Conservation (phyloP, 352 stramenopile genomes). For the Phytophthora agathidicida region DNA sequence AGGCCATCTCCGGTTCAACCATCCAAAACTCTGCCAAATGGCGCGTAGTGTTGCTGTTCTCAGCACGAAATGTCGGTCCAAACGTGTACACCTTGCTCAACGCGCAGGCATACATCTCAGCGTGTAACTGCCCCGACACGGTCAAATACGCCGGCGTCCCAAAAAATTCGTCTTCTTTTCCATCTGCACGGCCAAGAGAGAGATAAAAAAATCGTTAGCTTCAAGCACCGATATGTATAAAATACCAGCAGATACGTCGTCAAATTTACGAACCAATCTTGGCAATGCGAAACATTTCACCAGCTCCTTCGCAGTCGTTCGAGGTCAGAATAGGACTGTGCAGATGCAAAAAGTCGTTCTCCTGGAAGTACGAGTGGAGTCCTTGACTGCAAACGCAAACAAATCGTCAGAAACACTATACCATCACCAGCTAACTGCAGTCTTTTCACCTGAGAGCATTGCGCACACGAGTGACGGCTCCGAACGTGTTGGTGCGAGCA, state of each 20-base stretch:
- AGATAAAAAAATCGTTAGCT: constrained; percentile 10
- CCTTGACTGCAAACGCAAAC: constrained; percentile 46
- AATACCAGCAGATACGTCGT: background rate
- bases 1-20: constrained; percentile 96
- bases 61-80: constrained; percentile 98
- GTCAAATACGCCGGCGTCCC: constrained; percentile 91
- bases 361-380: constrained; percentile 77
- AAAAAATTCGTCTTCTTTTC: constrained; percentile 95
- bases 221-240: no score
- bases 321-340: constrained; percentile 97
- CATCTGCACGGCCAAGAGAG: constrained; percentile 38
- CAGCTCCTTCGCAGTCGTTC: constrained; percentile 97
- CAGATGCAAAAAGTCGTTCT: constrained; percentile 78
- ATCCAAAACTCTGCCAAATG: constrained; percentile 99
- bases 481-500: constrained; percentile 97
- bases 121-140: constrained; percentile 94
- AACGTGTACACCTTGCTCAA: constrained; percentile 99
- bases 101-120: constrained; percentile 97
- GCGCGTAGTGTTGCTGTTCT: constrained; percentile 98
- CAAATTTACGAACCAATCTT: constrained; percentile 54
- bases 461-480: constrained; percentile 94
- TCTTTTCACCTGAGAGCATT: constrained; percentile 85
- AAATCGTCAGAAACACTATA: constrained; percentile 2
- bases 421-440: background rate
- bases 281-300: constrained; percentile 97